phyloP scores from a whole-genome alignment of 768 basidiomycete species.

The Agaricus sinodeliciosus region DNA sequence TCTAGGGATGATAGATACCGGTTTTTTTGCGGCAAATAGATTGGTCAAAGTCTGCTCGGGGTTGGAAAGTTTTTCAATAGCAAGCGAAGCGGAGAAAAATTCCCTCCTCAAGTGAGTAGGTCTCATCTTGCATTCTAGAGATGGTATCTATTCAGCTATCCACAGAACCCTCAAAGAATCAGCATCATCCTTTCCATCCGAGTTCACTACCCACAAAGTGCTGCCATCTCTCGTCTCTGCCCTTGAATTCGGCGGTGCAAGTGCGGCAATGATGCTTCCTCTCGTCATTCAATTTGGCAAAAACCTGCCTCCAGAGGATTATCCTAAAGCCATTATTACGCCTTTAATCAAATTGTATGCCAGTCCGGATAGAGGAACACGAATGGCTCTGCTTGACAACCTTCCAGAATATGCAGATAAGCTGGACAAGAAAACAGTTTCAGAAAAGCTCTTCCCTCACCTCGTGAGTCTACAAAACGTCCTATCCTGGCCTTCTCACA shows the following conservation, averaged over 20 bases:
- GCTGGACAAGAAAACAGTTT: constrained; percentile 78
- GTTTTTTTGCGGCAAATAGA: constrained; percentile 80
- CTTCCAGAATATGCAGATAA: constrained; percentile 80
- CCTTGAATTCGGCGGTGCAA: constrained; percentile 71
- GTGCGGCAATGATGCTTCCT: constrained; percentile 74
- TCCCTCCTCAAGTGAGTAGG: constrained; percentile 54
- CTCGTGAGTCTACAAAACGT: constrained; percentile 45
- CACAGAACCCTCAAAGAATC: constrained; percentile 73
- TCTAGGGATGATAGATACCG: constrained; percentile 70
- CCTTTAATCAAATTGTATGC: constrained; percentile 82
- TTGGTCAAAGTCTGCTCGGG: constrained; percentile 81
- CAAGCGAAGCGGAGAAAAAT: constrained; percentile 74
- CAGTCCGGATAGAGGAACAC: constrained; percentile 86
- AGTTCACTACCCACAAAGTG: constrained; percentile 81
- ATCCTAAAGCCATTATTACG: constrained; percentile 56
- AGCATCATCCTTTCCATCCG: constrained; percentile 71
- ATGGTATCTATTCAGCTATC: constrained; percentile 10
- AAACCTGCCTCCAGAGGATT: constrained; percentile 64
- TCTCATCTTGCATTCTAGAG: neutral
- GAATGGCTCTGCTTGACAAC: constrained; percentile 90
- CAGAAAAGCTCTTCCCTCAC: constrained; percentile 89
- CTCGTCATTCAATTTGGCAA: constrained; percentile 78
- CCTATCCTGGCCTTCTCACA: constrained; percentile 1
- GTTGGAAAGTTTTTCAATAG: constrained; percentile 78
- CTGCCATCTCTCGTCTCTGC: constrained; percentile 79